Evolutionary conservation across 164 flowering plant species (phyloP).

Genomic region (Tinospora cordifolia): DNA sequence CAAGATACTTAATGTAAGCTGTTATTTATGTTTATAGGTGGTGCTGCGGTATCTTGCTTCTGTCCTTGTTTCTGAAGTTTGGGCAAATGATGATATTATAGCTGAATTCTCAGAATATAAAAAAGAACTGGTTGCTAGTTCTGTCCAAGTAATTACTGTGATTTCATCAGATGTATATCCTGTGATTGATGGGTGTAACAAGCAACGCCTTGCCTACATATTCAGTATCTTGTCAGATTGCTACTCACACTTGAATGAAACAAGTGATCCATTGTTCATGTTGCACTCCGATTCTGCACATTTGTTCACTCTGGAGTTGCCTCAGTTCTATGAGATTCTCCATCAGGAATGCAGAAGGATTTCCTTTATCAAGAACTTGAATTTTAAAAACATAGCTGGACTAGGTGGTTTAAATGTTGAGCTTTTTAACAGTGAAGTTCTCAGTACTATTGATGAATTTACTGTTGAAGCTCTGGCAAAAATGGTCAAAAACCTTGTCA

Average conservation of each 20-base stretch:
- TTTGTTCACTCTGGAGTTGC: constrained; percentile 20
- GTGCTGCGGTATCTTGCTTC: constrained; percentile 48
- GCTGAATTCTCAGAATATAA: constrained; percentile 49
- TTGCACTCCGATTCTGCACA: constrained; percentile 17
- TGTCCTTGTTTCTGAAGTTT: constrained; percentile 69
- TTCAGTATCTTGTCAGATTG: constrained; percentile 69
- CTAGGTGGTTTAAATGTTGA: constrained; percentile 51
- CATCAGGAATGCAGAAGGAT: constrained; percentile 71
- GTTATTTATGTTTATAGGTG: constrained; percentile 43
- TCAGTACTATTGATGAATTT: constrained; percentile 38
- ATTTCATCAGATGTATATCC: constrained; percentile 58
- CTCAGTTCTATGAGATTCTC: constrained; percentile 47
- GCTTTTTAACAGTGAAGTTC: constrained; percentile 55
- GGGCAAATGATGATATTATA: constrained; percentile 69
- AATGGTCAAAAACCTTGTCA: constrained; percentile 56
- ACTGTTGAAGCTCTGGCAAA: constrained; percentile 70
- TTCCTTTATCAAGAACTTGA: constrained; percentile 48
- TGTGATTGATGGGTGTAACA: constrained; percentile 70
- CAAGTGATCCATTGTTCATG: constrained; percentile 20
- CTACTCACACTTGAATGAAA: constrained; percentile 42
- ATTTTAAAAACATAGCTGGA: constrained; percentile 82
- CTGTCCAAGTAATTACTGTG: constrained; percentile 36
- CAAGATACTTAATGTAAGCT: neutral
- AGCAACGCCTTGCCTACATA: constrained; percentile 61
- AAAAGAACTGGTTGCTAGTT: constrained; percentile 44